Base-by-base conservation (phyloP, 805 yeast species). In the Metschnikowia baotianmanensis region DNA sequence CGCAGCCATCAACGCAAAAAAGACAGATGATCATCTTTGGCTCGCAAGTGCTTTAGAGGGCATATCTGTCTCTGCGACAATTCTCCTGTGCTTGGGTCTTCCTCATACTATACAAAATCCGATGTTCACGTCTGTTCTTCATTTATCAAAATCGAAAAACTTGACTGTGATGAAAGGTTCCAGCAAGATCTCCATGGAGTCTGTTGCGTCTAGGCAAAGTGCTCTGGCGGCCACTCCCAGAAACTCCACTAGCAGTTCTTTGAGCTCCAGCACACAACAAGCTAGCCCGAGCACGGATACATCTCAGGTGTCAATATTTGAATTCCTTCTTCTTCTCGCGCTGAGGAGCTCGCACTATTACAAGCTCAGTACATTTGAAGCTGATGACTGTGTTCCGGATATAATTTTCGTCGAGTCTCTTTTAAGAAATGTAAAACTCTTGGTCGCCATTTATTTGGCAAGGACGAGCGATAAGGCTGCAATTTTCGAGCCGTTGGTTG, bases 41-140 rank as follows among this genome's bases (percentile, higher is more conserved):
- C 70, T 87, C 11, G 98, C 83, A 0, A 82, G 91, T 21, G 80
- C 96, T 0, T 58, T 91, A n/a, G 96, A 89, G 51, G 87, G 90
- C 0, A 65, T 89, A 9, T 84, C 83, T 0, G 78, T 86, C 1
- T 77, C 86, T 44, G 59, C 83, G 29, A 59, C 83, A 5, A 59
- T 89, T 39, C 65, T 86, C 35, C 71, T 82, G 10, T 80, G 70
- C 51, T 58, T 83, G 12, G 79, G 74, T 20, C 64, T 71, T 2
- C 74, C 81, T 0, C 74, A 72, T 43, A 78, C 71, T 37, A 53
- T 77, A 28, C 77, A 77, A 5, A 62, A 56, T 38, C 62, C 69
- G 34, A 51, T 67, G 43, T 34, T 71, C 40, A 40, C 57, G 27
- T 46, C 62, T 21, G 52, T 63, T 24, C 40, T 74, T 51, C 69